Conservation (phyloP, 129 eudicot genomes). For the Helianthus annuus region DNA sequence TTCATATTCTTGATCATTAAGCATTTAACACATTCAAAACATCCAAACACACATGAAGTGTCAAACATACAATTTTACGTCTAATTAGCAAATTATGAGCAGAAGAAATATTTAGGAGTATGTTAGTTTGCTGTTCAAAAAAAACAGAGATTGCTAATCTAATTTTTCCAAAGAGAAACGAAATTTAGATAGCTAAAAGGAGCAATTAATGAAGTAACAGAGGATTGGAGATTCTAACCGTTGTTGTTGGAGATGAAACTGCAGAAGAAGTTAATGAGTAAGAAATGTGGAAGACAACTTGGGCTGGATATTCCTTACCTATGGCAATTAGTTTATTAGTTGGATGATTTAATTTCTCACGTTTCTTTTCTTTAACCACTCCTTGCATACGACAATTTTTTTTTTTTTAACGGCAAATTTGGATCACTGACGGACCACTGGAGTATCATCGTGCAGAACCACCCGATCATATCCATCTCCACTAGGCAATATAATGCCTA, state of each 20-base stretch:
- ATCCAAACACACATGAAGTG: background rate
- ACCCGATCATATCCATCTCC: too few relatives aligned
- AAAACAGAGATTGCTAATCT: too few relatives aligned
- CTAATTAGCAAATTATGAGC: background rate
- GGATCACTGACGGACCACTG: too few relatives aligned
- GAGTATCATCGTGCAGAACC: too few relatives aligned
- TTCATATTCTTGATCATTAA: too few relatives aligned
- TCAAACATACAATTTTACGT: background rate
- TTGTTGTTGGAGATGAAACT: background rate
- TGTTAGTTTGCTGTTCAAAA: too few relatives aligned
- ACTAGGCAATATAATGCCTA: too few relatives aligned
- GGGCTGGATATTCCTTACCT: background rate
- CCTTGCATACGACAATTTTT: background rate
- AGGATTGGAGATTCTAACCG: background rate
- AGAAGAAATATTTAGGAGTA: background rate
- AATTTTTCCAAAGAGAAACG: background rate
- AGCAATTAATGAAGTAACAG: background rate
- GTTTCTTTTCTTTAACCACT: background rate
- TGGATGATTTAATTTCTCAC: conserved; percentile 6
- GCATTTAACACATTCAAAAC: background rate
- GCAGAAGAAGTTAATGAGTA: background rate
- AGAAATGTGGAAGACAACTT: background rate
- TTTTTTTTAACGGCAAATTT: too few relatives aligned
- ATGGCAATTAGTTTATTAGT: background rate
- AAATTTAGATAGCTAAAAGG: background rate